Conservation (phyloP, 176 grass and related monocot species). For the Avena insularis region DNA sequence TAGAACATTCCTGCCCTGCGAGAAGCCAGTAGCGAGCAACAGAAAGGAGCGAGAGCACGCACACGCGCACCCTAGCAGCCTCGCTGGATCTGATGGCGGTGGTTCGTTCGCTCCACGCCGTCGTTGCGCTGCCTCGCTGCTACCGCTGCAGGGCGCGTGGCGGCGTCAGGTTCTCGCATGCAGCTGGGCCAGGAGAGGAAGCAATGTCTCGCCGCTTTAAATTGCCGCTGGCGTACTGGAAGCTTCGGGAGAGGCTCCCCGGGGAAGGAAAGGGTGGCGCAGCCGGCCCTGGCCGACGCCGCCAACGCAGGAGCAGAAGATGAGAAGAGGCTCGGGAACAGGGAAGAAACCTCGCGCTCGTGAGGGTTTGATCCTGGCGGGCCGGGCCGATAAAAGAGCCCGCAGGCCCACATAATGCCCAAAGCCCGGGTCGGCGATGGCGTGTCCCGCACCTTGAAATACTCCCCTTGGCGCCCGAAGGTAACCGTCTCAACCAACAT, state of each 20-base stretch:
- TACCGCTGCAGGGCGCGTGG: not conserved
- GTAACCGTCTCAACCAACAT: not conserved
- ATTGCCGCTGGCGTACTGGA: too few relatives aligned
- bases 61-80: too few relatives aligned
- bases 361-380: not conserved
- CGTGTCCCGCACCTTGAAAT: conserved; percentile 5
- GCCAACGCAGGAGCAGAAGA: not conserved
- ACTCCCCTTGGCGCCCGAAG: conserved; percentile 2
- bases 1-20: too few relatives aligned
- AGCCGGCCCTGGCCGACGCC: not conserved
- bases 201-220: too few relatives aligned
- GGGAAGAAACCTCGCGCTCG: not conserved
- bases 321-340: too few relatives aligned
- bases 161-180: too few relatives aligned
- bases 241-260: too few relatives aligned
- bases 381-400: not conserved
- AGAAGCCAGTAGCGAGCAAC: too few relatives aligned
- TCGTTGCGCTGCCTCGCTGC: not conserved
- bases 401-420: not conserved
- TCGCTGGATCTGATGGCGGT: not conserved
- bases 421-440: not conserved
- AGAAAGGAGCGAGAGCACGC: too few relatives aligned
- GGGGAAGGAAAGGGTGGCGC: not conserved
- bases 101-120: not conserved
- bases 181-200: not conserved